phyloP scores from a whole-genome alignment of 176 grass and related monocot genomes.

The Guadua angustifolia region DNA sequence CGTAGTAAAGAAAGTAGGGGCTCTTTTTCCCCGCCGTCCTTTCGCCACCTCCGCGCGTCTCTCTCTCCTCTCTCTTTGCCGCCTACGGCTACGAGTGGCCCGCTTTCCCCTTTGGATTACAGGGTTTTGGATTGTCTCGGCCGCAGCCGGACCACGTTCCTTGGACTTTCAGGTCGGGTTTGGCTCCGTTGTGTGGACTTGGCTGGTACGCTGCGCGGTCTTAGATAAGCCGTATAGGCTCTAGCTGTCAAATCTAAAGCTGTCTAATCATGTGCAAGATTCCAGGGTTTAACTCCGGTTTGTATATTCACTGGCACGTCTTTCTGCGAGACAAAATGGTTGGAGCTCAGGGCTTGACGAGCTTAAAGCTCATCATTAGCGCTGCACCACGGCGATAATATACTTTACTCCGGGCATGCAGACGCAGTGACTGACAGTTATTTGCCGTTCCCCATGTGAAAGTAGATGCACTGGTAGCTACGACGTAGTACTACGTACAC shows the following conservation, averaged over 20 bases:
- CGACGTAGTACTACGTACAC: not conserved
- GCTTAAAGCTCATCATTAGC: slow-evolving; percentile 51
- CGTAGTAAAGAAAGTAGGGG: slow-evolving; percentile 47
- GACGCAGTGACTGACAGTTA: not conserved
- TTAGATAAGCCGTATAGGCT: no score
- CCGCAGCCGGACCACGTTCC: not conserved
- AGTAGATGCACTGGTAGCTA: not conserved
- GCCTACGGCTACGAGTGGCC: not conserved
- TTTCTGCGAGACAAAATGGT: slow-evolving; percentile 59
- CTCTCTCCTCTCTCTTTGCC: not conserved
- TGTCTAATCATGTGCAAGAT: slow-evolving; percentile 46
- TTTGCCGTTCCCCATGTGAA: not conserved
- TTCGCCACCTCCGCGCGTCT: not conserved
- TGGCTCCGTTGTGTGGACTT: no score
- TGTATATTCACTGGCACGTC: slow-evolving; percentile 41
- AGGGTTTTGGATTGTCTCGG: not conserved
- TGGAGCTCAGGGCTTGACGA: slow-evolving; percentile 39
- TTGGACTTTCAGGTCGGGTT: not conserved
- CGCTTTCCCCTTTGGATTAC: not conserved
- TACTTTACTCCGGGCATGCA: not conserved
- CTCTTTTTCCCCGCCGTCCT: slow-evolving; percentile 32
- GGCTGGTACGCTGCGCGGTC: no score
- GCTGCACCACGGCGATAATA: slow-evolving; percentile 28
- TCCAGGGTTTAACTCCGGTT: slow-evolving; percentile 4
- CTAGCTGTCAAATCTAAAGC: slow-evolving; percentile 14